These are phyloP conservation scores for Salvia miltiorrhiza DNA, from an alignment of 257 asterid genomes.

Conservation along the genomic window DNA sequence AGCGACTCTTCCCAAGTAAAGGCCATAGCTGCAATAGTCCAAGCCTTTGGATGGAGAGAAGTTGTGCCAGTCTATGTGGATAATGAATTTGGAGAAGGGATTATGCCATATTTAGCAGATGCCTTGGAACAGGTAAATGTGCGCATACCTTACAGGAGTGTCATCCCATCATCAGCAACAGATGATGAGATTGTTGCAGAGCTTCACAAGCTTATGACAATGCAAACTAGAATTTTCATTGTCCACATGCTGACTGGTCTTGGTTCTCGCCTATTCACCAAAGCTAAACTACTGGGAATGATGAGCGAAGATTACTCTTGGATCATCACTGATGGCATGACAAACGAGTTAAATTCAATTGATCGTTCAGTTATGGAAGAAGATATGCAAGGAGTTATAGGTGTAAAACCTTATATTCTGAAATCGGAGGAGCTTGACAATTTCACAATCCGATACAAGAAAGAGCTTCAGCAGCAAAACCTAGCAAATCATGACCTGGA, in stretches of 20 bases:
- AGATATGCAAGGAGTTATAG: no score
- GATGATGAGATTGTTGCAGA: conserved; percentile 32
- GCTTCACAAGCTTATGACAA: conserved; percentile 38
- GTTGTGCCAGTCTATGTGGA: no score
- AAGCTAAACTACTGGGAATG: conserved; percentile 21
- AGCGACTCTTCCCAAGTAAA: no score
- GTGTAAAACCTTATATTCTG: no score
- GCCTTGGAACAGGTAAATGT: conserved; percentile 32
- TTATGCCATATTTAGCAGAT: no score
- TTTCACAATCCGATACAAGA: conserved; percentile 16
- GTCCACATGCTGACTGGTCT: conserved; percentile 24
- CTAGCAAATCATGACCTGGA: neutral
- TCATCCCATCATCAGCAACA: conserved; percentile 25
- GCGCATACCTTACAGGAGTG: conserved; percentile 30
- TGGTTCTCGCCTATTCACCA: conserved; percentile 28
- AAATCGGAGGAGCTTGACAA: conserved; percentile 26
- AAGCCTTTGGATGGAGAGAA: no score
- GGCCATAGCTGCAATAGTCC: no score
- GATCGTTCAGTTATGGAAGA: no score
- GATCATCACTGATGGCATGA: no score
- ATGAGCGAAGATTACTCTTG: no score
- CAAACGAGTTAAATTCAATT: no score
- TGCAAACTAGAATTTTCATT: conserved; percentile 43
- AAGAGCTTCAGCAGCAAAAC: neutral
- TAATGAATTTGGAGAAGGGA: no score